A percentile compares a stretch with the other conserved stretches of the same genome.
phyloP scores from a whole-genome alignment of 2,329 filamentous ascomycete genomes.

The Neospermospora avenae region DNA sequence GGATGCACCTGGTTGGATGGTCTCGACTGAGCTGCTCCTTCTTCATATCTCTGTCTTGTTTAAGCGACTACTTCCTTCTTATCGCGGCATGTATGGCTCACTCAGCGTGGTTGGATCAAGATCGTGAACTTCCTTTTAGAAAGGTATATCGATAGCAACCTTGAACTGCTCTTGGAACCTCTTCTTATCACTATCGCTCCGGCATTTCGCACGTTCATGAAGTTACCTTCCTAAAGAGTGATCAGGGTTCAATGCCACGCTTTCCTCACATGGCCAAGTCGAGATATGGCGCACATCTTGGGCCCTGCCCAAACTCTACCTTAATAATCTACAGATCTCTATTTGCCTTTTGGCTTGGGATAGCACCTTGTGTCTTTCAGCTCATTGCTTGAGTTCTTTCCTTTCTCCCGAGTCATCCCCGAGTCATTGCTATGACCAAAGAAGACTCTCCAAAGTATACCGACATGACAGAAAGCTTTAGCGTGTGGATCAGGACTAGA shows the following conservation, averaged over 20 bases:
- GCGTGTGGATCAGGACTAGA: not conserved
- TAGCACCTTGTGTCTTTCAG: no score
- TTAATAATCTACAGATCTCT: no score
- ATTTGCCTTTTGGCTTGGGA: not conserved
- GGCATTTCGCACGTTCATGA: not conserved
- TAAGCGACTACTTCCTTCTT: not conserved
- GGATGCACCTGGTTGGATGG: not conserved
- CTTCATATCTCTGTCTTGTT: not conserved
- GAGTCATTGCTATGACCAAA: no score
- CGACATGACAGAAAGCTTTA: not conserved
- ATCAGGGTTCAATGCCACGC: slow-evolving; percentile 1
- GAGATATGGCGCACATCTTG: not conserved
- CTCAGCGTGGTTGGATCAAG: not conserved
- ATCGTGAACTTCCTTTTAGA: not conserved
- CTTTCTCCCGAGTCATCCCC: no score
- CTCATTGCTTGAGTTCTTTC: no score
- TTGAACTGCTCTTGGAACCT: not conserved
- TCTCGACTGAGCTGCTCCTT: not conserved
- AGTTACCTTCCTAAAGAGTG: not conserved
- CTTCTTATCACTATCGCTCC: not conserved
- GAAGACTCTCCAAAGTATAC: no score
- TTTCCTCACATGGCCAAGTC: not conserved
- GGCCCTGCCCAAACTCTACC: not conserved
- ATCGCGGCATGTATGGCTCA: not conserved
- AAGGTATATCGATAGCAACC: not conserved